Conservation (phyloP, 768 basidiomycete genomes). For the Lentinula guzmanii region DNA sequence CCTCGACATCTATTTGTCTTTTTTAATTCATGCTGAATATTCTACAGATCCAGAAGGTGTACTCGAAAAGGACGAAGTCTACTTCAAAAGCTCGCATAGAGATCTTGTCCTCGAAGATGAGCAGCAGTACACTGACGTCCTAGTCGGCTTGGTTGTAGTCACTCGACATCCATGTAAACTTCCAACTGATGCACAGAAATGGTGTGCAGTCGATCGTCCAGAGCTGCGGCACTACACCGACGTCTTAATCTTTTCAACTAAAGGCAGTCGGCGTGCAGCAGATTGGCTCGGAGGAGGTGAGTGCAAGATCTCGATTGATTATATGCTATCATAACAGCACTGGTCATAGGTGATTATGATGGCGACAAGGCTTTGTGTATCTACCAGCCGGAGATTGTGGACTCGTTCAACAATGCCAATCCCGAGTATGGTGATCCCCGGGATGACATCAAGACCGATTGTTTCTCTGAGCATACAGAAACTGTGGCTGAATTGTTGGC, state of each 20-base stretch:
- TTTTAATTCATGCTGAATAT: not conserved
- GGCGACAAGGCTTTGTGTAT: constrained; percentile 34
- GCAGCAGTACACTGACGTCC: constrained; percentile 24
- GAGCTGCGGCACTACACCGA: constrained; percentile 31
- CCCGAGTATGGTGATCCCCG: constrained; percentile 27
- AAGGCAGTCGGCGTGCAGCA: constrained; percentile 30
- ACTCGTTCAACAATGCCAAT: constrained; percentile 28
- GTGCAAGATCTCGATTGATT: not conserved
- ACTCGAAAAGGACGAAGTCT: constrained; percentile 32
- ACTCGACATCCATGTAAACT: constrained; percentile 44
- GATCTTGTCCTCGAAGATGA: constrained; percentile 25
- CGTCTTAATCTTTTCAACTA: constrained; percentile 30
- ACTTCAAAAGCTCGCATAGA: constrained; percentile 25
- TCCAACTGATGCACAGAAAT: constrained; percentile 43
- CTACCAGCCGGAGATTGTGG: constrained; percentile 34
- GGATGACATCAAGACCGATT: constrained; percentile 12
- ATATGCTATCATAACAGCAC: not conserved
- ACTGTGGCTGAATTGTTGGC: constrained; percentile 23
- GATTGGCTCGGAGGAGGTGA: constrained; percentile 39
- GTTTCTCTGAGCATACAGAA: constrained; percentile 22
- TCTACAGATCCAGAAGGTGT: constrained; percentile 24
- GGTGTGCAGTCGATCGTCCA: constrained; percentile 31
- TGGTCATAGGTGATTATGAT: constrained; percentile 33
- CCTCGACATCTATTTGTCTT: not conserved
- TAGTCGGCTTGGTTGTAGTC: constrained; percentile 35